These are phyloP conservation scores for Botrytis sinoallii DNA, from an alignment of 2,329 filamentous ascomycete species.

Conservation along the genomic window DNA sequence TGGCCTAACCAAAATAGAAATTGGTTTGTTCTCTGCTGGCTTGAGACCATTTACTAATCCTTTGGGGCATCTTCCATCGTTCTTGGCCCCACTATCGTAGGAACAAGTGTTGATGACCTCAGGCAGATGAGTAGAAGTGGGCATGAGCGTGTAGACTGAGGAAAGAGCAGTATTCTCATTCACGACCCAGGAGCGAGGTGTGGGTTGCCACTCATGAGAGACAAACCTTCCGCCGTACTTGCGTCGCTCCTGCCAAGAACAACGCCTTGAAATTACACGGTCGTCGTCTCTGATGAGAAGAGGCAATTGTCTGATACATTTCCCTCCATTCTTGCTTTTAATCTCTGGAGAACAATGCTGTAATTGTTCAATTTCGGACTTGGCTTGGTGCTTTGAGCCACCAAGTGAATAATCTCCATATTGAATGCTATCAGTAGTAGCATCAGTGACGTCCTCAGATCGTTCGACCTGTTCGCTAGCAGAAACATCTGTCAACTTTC, in stretches of 20 bases:
- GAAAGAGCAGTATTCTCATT: background rate
- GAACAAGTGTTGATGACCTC: background rate
- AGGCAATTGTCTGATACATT: background rate
- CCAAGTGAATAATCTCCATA: background rate
- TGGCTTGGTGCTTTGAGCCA: background rate
- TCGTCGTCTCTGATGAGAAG: slow-evolving; percentile 1
- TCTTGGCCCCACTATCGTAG: background rate
- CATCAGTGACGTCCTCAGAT: background rate
- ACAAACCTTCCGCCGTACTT: background rate
- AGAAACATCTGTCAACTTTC: background rate
- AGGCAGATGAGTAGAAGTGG: background rate
- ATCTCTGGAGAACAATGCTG: background rate
- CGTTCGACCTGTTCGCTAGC: background rate
- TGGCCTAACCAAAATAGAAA: background rate
- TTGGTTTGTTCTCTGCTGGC: slow-evolving; percentile 1
- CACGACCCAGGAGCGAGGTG: background rate
- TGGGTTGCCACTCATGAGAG: background rate
- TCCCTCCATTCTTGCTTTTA: background rate
- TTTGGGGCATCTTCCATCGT: background rate
- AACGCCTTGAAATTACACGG: background rate
- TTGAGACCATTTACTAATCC: background rate
- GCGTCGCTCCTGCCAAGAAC: slow-evolving; percentile 8
- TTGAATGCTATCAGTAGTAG: background rate
- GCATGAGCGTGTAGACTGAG: background rate
- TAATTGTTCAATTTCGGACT: background rate